Evolutionary conservation across 2,329 filamentous ascomycete genomes (phyloP), one percentile per base, ranked within the genome.

Genomic region (Penicillium frequentans): DNA sequence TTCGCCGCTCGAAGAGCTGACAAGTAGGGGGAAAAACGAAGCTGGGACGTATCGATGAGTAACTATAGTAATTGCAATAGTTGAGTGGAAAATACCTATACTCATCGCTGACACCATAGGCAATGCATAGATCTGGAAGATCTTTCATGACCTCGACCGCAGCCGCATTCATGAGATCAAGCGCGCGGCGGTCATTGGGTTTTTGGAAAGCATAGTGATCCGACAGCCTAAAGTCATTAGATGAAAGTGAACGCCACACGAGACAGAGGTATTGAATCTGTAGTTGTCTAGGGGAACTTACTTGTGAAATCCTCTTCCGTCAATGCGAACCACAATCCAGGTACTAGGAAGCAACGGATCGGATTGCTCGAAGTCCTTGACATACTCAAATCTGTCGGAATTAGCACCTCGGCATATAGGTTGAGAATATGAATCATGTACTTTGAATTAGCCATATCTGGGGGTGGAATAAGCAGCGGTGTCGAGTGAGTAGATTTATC

Each of bases 301-400:
- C 91, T 96, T 97, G 68, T 93, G 95, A 76, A 99, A 99, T 19
- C 92, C 93, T 62, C 93, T 84, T 24, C 95, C 95, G 76, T 99
- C 95, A 68, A 99, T 88, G 58, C 95, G 88, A 55, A 99, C 87
- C 21, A 98, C 91, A 55, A 98, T 89, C 92, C 93, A 99, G 26
- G 93, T 98, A 71, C 96, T 96, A 53, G 88, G 91, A 23, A 98
- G 82, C 42, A 99, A 79, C 47, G 77, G 77, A 70, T 97, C 92
- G 7, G 87, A 79, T 70, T 90, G 90, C 81, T 99, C 95, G 70
- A 98, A 98, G 48, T 81, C 77, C 72, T 90, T 91, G 62, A 98
- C 93, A 75, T 99, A 99, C 78, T 96, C 93, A 73, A 92, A 98
- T 76, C 91, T 96, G 55, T 23, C 3, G 9, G 8, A 67, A 37